Conservation (phyloP, 2,329 filamentous ascomycete genomes). For the Fusarium proliferatum region DNA sequence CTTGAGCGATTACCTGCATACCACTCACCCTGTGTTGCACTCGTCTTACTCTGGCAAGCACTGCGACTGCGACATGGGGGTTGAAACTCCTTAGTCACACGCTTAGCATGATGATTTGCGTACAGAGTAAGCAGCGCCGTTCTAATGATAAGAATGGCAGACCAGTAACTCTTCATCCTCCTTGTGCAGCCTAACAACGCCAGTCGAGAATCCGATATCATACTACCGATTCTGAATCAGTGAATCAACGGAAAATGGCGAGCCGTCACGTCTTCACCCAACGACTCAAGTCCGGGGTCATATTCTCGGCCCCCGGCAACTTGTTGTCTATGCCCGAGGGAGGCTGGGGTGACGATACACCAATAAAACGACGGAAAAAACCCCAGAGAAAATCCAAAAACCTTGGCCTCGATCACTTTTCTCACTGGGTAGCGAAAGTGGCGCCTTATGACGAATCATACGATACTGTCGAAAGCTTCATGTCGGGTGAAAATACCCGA, state of each 20-base stretch:
- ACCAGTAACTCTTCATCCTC: neutral
- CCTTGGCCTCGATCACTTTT: accelerated
- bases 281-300: accelerated
- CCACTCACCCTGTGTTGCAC: neutral
- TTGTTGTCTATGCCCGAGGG: neutral
- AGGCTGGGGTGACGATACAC: neutral
- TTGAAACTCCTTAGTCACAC: neutral
- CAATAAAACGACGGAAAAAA: neutral
- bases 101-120: neutral
- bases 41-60: neutral
- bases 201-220: neutral
- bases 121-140: neutral
- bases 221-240: accelerated
- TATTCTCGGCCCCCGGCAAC: neutral
- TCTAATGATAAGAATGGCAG: neutral
- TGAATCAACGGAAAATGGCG: accelerated
- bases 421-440: neutral
- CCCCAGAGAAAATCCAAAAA: neutral
- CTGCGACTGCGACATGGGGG: neutral
- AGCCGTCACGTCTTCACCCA: neutral
- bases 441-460: neutral
- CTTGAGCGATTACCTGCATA: neutral
- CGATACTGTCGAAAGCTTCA: neutral
- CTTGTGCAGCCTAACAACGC: accelerated
- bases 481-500: accelerated